These are phyloP conservation scores for Thyridium curvatum DNA, from an alignment of 2,329 filamentous ascomycete genomes.

Conservation along the genomic window DNA sequence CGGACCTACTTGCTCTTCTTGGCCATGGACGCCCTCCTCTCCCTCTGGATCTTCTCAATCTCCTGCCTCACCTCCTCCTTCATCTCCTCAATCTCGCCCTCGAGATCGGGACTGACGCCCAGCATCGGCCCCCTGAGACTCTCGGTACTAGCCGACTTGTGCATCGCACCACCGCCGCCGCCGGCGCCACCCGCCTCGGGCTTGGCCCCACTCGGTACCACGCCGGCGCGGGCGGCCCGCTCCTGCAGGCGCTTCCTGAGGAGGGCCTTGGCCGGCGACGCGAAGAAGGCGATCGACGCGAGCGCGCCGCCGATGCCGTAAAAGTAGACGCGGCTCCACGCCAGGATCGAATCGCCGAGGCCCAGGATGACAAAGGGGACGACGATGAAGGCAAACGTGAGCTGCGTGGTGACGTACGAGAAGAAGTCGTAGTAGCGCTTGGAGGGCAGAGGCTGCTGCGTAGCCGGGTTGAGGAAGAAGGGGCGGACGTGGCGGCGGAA, in stretches of 20 bases:
- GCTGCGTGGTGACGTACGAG: slow-evolving; percentile 22
- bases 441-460: slow-evolving; percentile 56
- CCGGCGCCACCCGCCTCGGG: not conserved
- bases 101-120: slow-evolving; percentile 73
- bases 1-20: no score
- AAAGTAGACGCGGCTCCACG: slow-evolving; percentile 86
- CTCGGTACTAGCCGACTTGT: slow-evolving; percentile 50
- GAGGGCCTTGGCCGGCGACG: slow-evolving; percentile 63
- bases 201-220: slow-evolving; percentile 16
- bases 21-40: not conserved
- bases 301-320: slow-evolving; percentile 68
- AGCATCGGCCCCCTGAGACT: slow-evolving; percentile 59
- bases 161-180: slow-evolving; percentile 17
- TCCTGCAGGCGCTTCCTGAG: slow-evolving; percentile 54
- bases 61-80: slow-evolving; percentile 69
- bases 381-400: slow-evolving; percentile 65
- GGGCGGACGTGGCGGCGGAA: slow-evolving; percentile 84
- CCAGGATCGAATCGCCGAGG: slow-evolving; percentile 61
- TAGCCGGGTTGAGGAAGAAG: slow-evolving; percentile 79
- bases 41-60: slow-evolving; percentile 51
- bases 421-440: slow-evolving; percentile 81
- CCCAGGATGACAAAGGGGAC: slow-evolving; percentile 80
- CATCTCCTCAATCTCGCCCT: slow-evolving; percentile 70
- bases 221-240: slow-evolving; percentile 41
- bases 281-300: slow-evolving; percentile 66